Evolutionary conservation across 148 eudicot species (phyloP), one percentile per base, ranked within the genome.

Genomic region (Camellia japonica): DNA sequence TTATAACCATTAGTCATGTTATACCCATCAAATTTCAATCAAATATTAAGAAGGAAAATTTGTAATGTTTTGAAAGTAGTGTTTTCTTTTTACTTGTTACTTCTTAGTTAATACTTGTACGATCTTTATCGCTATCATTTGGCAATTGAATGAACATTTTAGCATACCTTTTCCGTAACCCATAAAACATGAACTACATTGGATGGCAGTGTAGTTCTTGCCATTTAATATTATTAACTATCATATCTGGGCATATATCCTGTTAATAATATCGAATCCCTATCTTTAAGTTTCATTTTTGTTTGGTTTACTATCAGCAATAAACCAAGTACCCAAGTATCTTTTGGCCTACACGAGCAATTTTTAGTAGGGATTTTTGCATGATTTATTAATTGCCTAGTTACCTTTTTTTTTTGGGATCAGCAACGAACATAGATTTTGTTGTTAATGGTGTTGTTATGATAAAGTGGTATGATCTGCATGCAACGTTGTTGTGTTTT

Each of bases 401-500:
- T 4, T 49, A 49, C 52, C 52, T 4, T 49, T 49, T 30, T 30
- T 30, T 30, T 30, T 30, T 30, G 38, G 38, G 38, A 30, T 30
- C 38, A 30, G 38, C 38, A 30, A 30, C 38, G 38, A 30, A 30
- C 38, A 30, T 30, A 30, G 38, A 30, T 30, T 30, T 30, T 30
- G 38, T 30, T 30, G 38, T 30, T 49, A 49, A 49, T 49, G 52
- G 52, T 49, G 30, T 38, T 13, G 42, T 30, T 7, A 16, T 7
- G 43, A 51, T 72, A 14, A 7, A 55, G 49, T 68, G 47, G 10
- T 51, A 16, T 74, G 71, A 0, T 63, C 18, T 62, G 58, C 64
- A 23, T 71, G 60, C 58, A 42, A 68, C 74, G 47, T 23, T 70
- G 3, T 79, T 69, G 18, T 75, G 64, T 90, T 80, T 80, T 81